Conservation (phyloP, 2,329 filamentous ascomycete genomes). For the Colletotrichum sojae region DNA sequence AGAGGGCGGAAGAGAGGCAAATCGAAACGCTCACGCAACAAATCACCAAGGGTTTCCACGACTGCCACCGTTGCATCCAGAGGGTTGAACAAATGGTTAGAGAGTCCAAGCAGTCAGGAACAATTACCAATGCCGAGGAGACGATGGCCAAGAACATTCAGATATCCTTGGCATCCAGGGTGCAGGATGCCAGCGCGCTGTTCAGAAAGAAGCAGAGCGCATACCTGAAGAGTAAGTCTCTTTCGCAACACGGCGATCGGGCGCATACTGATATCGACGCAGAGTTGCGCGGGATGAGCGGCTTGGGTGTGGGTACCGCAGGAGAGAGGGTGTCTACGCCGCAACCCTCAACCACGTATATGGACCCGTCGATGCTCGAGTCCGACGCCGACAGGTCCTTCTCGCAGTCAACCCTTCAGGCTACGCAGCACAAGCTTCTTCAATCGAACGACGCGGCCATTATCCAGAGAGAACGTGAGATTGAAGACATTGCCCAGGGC, state of each 20-base stretch:
- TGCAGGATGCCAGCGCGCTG: conserved; percentile 90
- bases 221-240: conserved; percentile 86
- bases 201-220: conserved; percentile 98
- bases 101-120: conserved; percentile 80
- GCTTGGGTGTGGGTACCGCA: conserved; percentile 64
- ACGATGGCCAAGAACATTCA: conserved; percentile 97
- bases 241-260: neutral
- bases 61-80: conserved; percentile 91
- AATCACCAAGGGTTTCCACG: conserved; percentile 90
- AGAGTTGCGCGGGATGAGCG: conserved; percentile 83
- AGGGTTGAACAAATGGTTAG: conserved; percentile 88
- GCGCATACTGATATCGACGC: conserved; percentile 43
- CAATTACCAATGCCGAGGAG: conserved; percentile 86
- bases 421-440: conserved; percentile 78
- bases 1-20: conserved; percentile 87
- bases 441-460: conserved; percentile 88
- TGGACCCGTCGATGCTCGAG: conserved; percentile 90
- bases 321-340: conserved; percentile 69
- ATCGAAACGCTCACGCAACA: conserved; percentile 93
- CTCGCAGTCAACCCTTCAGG: conserved; percentile 89
- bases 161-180: conserved; percentile 87
- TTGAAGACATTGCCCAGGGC: conserved; percentile 97
- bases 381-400: conserved; percentile 94
- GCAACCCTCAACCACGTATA: conserved; percentile 68
- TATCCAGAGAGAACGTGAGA: conserved; percentile 93